phyloP scores from a whole-genome alignment of 345 rosid genomes.

The Jatropha curcas region DNA sequence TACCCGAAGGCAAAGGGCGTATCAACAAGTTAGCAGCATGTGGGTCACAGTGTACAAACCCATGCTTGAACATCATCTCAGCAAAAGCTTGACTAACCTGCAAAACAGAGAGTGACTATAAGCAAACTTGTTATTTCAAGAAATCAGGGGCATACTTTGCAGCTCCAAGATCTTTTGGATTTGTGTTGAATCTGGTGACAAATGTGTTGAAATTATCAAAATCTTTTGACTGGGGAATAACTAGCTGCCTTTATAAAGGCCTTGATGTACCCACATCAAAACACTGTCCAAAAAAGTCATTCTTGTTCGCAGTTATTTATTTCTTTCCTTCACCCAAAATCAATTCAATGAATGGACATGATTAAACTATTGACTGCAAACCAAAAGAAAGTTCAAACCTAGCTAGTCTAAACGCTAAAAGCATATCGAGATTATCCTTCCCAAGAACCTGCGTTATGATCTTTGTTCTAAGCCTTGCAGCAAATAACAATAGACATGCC shows the following conservation, averaged over 20 bases:
- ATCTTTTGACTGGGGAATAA: background rate
- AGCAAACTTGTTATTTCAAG: conserved; percentile 4
- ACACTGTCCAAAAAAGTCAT: background rate
- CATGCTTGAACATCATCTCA: conserved; percentile 97
- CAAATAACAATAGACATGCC: background rate
- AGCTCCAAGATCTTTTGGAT: background rate
- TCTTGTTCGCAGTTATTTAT: background rate
- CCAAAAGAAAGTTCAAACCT: background rate
- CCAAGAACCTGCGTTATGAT: background rate
- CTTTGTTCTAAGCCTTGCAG: conserved; percentile 1
- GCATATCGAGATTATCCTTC: background rate
- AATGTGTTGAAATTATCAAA: background rate
- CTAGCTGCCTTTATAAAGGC: background rate
- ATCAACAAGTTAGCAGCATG: conserved; percentile 93
- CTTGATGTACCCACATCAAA: background rate
- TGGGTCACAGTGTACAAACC: conserved; percentile 98
- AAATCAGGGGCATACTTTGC: background rate
- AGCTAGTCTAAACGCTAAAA: background rate
- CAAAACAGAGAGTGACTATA: conserved; percentile 13
- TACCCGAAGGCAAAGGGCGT: conserved; percentile 72
- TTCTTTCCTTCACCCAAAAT: conserved; percentile 1
- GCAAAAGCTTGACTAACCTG: conserved; percentile 91
- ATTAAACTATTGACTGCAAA: background rate
- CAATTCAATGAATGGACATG: background rate
- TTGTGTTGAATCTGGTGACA: background rate